Evolutionary conservation across 352 stramenopile genomes (phyloP).

Genomic region (Phytophthora sp.): DNA sequence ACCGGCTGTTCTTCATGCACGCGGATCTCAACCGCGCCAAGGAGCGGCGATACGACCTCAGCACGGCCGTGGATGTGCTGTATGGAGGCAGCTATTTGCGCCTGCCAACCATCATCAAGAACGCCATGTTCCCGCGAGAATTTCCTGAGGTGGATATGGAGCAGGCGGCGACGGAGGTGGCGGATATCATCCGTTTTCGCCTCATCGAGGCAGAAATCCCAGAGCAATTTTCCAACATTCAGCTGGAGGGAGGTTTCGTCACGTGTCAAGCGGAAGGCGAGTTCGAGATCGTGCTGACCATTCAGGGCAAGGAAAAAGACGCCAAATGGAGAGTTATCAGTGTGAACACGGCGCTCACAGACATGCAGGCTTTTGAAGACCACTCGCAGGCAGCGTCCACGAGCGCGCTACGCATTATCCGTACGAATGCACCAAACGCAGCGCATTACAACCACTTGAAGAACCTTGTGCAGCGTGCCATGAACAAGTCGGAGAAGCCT

Average conservation of each 20-base stretch:
- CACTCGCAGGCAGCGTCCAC: slow-evolving; percentile 67
- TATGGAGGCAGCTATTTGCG: slow-evolving; percentile 79
- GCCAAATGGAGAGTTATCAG: slow-evolving; percentile 82
- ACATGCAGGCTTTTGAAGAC: slow-evolving; percentile 57
- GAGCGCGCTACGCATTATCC: slow-evolving; percentile 77
- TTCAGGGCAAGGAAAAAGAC: slow-evolving; percentile 80
- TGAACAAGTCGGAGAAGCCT: slow-evolving; percentile 84
- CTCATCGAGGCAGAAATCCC: slow-evolving; percentile 85
- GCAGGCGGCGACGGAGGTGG: slow-evolving; percentile 60
- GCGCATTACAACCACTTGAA: slow-evolving; percentile 85
- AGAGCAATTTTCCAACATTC: slow-evolving; percentile 79
- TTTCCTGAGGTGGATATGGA: slow-evolving; percentile 69
- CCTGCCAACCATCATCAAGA: slow-evolving; percentile 74
- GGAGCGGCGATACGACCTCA: slow-evolving; percentile 82
- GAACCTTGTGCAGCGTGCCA: slow-evolving; percentile 84
- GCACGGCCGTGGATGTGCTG: slow-evolving; percentile 81
- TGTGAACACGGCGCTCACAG: slow-evolving; percentile 79
- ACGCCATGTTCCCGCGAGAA: slow-evolving; percentile 74
- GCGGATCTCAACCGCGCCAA: slow-evolving; percentile 82
- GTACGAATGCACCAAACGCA: slow-evolving; percentile 71
- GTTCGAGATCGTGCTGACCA: slow-evolving; percentile 86
- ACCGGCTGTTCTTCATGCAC: slow-evolving; percentile 88
- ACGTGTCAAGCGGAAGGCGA: slow-evolving; percentile 77
- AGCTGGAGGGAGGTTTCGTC: slow-evolving; percentile 79
- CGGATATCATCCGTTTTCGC: slow-evolving; percentile 84